Base-by-base conservation (phyloP, 371 early-diverging fungal species). In the Mortierella sp. region DNA sequence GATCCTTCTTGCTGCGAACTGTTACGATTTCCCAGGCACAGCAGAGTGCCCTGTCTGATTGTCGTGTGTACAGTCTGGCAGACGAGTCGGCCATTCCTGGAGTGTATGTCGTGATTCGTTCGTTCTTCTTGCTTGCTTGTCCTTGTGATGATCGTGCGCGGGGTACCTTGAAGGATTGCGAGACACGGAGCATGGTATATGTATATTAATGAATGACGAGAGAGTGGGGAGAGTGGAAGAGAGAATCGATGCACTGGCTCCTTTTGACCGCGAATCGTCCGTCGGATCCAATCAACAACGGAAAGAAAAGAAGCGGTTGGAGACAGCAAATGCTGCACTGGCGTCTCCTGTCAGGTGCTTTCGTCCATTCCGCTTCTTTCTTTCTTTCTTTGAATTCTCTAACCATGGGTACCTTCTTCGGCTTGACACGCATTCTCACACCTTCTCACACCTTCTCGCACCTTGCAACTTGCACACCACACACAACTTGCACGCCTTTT, bases 121-220 rank as follows among this genome's bases (percentile, higher is more conserved):
- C 42, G 31, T 34, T 28, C 50, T 50, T 19, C 13, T 21, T 26
- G 38, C 31, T 44, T 26, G 38, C 31, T 44, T 16, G 76, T 34
- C 34, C 34, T 63, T 31, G 19, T 19, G 50, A 24, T 13, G 44
- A 50, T 75, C 38, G 16, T 45, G 47, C 16, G 34, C 34, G 28
- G 8, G 42, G 50, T 80, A 80, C 80, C 80, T 80, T 76, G 50
- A 80, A 60, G 54, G 80, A 76, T 73, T 73, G 80, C 31, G 80
- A 54, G 47, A 34, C 76, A 73, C 76, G 76, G 76, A 80, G 73
- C 80, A 80, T 80, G 71, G 57, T 79, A 74, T 79, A 74, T 74
- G n/a, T 8, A 52, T 26, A 54, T 50, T 10, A 4, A 55, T 50
- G 44, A 54, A 68, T 19, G 34, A 73, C 34, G 34, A 50, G 50